Conservation (phyloP, 1,284 basidiomycete genomes). For the Austroboletus novae-zelandiae region DNA sequence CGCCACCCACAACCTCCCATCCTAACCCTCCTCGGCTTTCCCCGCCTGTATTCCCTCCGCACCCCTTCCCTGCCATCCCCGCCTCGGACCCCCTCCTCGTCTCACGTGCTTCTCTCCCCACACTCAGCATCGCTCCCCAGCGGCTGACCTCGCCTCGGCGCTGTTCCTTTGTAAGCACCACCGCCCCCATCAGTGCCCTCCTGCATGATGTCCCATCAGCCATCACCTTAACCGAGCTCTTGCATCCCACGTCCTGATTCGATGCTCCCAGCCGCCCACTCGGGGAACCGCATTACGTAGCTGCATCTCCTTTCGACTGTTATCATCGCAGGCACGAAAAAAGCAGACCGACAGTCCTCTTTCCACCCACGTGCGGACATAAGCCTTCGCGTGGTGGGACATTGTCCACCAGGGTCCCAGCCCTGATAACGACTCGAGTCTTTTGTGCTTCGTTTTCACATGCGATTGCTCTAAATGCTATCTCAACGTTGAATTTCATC, state of each 20-base stretch:
- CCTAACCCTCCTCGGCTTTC: slow-evolving; percentile 11
- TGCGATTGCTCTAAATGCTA: slow-evolving; percentile 15
- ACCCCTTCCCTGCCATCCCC: slow-evolving; percentile 10
- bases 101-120: slow-evolving; percentile 11
- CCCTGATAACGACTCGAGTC: not conserved
- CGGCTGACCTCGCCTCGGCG: slow-evolving; percentile 7
- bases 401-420: slow-evolving; percentile 4
- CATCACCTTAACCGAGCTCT: too few relatives aligned
- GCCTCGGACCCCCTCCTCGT: not conserved
- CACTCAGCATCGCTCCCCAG: slow-evolving; percentile 1
- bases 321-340: not conserved
- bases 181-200: not conserved
- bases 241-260: too few relatives aligned
- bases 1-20: slow-evolving; percentile 4
- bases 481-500: slow-evolving; percentile 6
- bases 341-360: not conserved
- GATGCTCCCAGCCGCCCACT: too few relatives aligned
- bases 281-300: too few relatives aligned
- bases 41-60: slow-evolving; percentile 18
- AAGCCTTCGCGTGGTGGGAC: not conserved
- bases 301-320: slow-evolving; percentile 5
- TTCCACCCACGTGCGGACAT: slow-evolving; percentile 3
- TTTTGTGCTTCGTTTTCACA: slow-evolving; percentile 9
- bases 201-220: too few relatives aligned
- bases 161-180: not conserved